phyloP scores from a whole-genome alignment of 2,329 filamentous ascomycete genomes.

The Tympanopsis confertula region DNA sequence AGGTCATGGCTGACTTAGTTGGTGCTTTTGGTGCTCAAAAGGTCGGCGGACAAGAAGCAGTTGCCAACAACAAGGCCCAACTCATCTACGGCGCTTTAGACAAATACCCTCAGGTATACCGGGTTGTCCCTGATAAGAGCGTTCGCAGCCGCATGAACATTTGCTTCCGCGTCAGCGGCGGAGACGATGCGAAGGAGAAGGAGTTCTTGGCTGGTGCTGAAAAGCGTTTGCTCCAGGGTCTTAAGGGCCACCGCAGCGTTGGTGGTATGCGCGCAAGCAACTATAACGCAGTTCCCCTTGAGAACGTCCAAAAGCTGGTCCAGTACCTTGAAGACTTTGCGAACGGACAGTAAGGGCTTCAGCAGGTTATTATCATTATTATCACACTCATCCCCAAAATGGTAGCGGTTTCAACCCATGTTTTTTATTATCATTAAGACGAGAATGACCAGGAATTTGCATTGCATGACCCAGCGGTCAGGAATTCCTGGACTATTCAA shows the following conservation, averaged over 20 bases:
- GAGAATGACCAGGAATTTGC: too few relatives aligned
- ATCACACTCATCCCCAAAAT: too few relatives aligned
- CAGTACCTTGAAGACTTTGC: slow-evolving; percentile 47
- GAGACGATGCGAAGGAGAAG: slow-evolving; percentile 62
- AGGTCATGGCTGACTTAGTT: slow-evolving; percentile 71
- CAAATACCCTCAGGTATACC: slow-evolving; percentile 60
- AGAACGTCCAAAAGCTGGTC: slow-evolving; percentile 57
- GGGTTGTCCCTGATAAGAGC: slow-evolving; percentile 62
- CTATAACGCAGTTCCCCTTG: slow-evolving; percentile 72
- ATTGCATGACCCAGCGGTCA: too few relatives aligned
- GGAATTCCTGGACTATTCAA: too few relatives aligned
- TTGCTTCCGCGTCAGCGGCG: slow-evolving; percentile 68
- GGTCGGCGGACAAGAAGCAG: slow-evolving; percentile 64
- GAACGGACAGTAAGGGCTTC: slow-evolving; percentile 4
- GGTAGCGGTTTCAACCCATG: too few relatives aligned
- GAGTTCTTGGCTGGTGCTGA: slow-evolving; percentile 66
- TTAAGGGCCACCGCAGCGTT: slow-evolving; percentile 82
- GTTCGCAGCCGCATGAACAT: slow-evolving; percentile 88
- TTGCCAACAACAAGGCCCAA: slow-evolving; percentile 64
- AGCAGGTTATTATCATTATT: too few relatives aligned
- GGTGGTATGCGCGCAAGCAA: slow-evolving; percentile 79
- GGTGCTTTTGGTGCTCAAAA: slow-evolving; percentile 46
- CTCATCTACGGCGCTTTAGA: slow-evolving; percentile 72
- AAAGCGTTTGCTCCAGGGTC: slow-evolving; percentile 57
- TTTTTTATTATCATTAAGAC: too few relatives aligned